Conservation (phyloP, 2,329 filamentous ascomycete species). For the Xylaria sp. region DNA sequence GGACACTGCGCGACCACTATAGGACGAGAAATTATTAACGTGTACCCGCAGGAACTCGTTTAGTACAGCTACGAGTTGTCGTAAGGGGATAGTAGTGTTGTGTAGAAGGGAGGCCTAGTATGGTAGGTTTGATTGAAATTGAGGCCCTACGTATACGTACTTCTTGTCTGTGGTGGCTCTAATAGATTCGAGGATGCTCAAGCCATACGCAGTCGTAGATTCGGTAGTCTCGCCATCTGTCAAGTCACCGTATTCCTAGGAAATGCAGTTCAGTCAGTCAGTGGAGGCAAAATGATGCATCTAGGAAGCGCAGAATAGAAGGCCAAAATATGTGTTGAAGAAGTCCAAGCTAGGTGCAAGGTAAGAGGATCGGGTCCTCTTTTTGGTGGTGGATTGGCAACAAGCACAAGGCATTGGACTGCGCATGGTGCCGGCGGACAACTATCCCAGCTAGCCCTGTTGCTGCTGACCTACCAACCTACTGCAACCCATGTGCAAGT, state of each 20-base stretch:
- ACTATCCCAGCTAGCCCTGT: slow-evolving; percentile 28
- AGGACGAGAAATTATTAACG: slow-evolving; percentile 42
- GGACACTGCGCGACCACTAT: slow-evolving; percentile 77
- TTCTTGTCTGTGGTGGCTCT: slow-evolving; percentile 83
- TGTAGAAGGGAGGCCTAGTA: neutral
- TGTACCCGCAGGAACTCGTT: slow-evolving; percentile 8
- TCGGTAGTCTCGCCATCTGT: slow-evolving; percentile 70
- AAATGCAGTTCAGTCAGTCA: slow-evolving; percentile 29
- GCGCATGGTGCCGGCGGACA: slow-evolving; percentile 26
- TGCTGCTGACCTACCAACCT: slow-evolving; percentile 20
- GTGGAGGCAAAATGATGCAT: slow-evolving; percentile 14
- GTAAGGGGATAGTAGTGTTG: neutral
- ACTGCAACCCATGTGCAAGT: slow-evolving; percentile 29
- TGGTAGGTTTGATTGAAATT: slow-evolving; percentile 11
- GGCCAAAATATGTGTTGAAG: slow-evolving; percentile 34
- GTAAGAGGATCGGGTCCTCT: slow-evolving; percentile 20
- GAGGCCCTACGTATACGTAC: slow-evolving; percentile 60
- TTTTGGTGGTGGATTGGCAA: slow-evolving; percentile 24
- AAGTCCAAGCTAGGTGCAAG: slow-evolving; percentile 14
- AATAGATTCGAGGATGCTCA: slow-evolving; percentile 79
- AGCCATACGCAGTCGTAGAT: slow-evolving; percentile 76
- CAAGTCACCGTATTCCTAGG: slow-evolving; percentile 60
- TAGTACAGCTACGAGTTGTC: neutral
- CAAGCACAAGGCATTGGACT: slow-evolving; percentile 40
- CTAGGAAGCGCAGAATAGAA: slow-evolving; percentile 17